Percentiles rank a stretch among this genome's conserved stretches.
Conservation (phyloP, 2,329 filamentous ascomycete species). For the Stenocarpella maydis region DNA sequence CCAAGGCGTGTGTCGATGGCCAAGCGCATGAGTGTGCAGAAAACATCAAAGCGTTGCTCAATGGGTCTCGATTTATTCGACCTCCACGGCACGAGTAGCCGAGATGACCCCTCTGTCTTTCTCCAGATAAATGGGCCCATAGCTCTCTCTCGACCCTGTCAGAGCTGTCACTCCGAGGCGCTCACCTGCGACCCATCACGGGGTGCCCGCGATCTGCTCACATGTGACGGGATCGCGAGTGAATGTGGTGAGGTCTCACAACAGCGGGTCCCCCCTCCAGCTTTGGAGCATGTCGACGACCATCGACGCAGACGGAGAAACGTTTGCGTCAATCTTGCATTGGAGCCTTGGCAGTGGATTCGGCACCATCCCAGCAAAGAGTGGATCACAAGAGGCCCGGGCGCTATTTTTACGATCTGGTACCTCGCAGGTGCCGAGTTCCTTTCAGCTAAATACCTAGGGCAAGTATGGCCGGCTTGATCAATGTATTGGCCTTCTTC, state of each 20-base stretch:
- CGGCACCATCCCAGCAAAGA: neutral
- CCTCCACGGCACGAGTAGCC: constrained; percentile 3
- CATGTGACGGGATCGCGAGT: neutral
- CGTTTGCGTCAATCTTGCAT: constrained; percentile 16
- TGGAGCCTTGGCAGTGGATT: constrained; percentile 12
- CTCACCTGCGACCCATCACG: constrained; percentile 8
- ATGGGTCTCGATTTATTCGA: constrained; percentile 21
- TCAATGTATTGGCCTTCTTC: neutral
- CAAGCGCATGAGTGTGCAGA: constrained; percentile 12
- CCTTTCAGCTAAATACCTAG: neutral
- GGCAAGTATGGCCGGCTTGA: neutral
- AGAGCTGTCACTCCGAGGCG: neutral
- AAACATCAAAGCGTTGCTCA: constrained; percentile 16
- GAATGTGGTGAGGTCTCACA: neutral
- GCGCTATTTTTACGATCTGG: neutral
- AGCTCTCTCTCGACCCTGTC: neutral
- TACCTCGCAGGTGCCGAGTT: no score
- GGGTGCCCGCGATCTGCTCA: neutral
- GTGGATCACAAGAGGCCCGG: neutral
- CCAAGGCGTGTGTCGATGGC: neutral
- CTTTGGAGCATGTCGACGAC: no score
- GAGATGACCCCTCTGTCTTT: neutral
- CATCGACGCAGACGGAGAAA: neutral
- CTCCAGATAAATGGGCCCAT: constrained; percentile 1
- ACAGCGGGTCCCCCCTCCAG: neutral